These are phyloP conservation scores for Diaporthe australafricana DNA, from an alignment of 2,329 filamentous ascomycete species.

Conservation along the genomic window DNA sequence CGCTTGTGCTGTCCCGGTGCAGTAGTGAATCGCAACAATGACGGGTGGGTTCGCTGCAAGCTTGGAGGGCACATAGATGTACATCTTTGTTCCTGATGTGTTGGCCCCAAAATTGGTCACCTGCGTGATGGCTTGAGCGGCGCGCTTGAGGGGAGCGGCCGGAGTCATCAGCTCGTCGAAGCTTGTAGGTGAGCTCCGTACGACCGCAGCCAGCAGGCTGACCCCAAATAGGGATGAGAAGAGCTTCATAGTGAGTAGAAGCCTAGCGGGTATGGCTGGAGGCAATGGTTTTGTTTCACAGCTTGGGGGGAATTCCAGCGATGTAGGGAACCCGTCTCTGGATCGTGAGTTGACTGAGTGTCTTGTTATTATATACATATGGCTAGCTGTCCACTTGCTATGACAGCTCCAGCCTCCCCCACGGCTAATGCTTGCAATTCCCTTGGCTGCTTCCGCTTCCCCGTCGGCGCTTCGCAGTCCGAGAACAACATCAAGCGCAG, in stretches of 20 bases:
- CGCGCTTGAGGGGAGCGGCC: constrained; percentile 38
- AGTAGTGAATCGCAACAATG: constrained; percentile 63
- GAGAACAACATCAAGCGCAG: background rate
- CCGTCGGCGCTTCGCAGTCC: constrained; percentile 25
- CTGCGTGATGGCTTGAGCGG: constrained; percentile 33
- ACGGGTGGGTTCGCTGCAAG: constrained; percentile 54
- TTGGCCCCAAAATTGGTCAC: constrained; percentile 46
- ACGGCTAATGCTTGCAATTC: constrained; percentile 10
- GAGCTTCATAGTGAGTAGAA: background rate
- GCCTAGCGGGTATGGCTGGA: background rate
- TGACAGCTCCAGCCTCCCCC: background rate
- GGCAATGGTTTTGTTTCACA: background rate
- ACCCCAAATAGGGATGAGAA: constrained; percentile 14
- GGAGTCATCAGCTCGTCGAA: constrained; percentile 41
- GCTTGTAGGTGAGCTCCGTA: constrained; percentile 34
- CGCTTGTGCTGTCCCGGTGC: constrained; percentile 43
- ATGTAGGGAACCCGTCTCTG: too few species aligned
- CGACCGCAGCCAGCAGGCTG: constrained; percentile 37
- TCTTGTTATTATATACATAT: constrained; percentile 9
- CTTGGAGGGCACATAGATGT: constrained; percentile 49
- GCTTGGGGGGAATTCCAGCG: background rate
- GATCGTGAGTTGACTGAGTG: background rate
- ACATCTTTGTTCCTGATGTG: constrained; percentile 42
- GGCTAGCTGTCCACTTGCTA: background rate
- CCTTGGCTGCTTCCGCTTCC: constrained; percentile 3